Conservation (phyloP, 1,139 yeast species). For the Protomyces inouyei region DNA sequence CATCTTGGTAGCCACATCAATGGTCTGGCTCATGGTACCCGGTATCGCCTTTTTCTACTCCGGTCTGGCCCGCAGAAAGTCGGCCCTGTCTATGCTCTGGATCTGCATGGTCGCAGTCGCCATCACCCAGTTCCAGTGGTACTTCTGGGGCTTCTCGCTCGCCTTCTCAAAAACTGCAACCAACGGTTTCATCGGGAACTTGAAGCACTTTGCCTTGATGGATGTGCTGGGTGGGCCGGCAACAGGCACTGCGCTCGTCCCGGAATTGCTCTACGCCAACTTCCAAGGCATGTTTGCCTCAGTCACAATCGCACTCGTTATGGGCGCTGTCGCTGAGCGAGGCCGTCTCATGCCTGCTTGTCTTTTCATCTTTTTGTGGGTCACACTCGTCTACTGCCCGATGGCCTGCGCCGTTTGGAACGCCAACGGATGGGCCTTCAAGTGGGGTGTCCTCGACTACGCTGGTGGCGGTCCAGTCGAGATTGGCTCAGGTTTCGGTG, state of each 20-base stretch:
- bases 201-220: conserved; percentile 74
- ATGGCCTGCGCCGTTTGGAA: conserved; percentile 96
- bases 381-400: conserved; percentile 88
- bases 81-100: conserved; percentile 87
- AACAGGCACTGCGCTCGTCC: conserved; percentile 51
- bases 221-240: conserved; percentile 54
- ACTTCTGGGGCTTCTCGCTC: conserved; percentile 93
- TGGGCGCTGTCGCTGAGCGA: conserved; percentile 94
- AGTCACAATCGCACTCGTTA: conserved; percentile 83
- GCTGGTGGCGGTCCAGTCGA: conserved; percentile 99
- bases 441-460: conserved; percentile 88
- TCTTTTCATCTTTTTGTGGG: conserved; percentile 80
- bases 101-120: conserved; percentile 70
- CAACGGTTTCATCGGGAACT: conserved; percentile 80
- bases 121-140: conserved; percentile 92
- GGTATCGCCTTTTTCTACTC: conserved; percentile 85
- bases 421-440: conserved; percentile 83
- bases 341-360: conserved; percentile 83
- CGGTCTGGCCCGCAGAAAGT: conserved; percentile 86
- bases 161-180: conserved; percentile 74
- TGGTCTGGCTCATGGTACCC: conserved; percentile 89
- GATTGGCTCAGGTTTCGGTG: conserved; percentile 83
- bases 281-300: conserved; percentile 90
- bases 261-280: conserved; percentile 76
- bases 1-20: conserved; percentile 47